These are phyloP conservation scores for Solidago caesia DNA, from an alignment of 129 eudicot species.

Conservation along the genomic window DNA sequence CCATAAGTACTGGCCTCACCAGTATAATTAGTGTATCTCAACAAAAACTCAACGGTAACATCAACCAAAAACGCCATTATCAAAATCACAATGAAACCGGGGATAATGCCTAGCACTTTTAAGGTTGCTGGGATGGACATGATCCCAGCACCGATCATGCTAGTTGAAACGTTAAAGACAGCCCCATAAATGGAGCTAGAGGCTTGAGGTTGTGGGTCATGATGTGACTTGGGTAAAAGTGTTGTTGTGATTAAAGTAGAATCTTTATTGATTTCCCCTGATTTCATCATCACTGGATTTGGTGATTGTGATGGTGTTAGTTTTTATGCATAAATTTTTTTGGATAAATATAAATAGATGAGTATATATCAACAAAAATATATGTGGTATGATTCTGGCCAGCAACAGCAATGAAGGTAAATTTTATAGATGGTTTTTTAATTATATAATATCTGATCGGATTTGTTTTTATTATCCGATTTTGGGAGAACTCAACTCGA, in stretches of 20 bases:
- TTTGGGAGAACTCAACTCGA: conserved; percentile 31
- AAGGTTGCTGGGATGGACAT: conserved; percentile 97
- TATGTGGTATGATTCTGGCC: background rate
- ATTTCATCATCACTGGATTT: conserved; percentile 42
- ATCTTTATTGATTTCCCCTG: conserved; percentile 26
- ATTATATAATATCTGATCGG: background rate
- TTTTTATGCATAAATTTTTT: background rate
- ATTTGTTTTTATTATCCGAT: conserved; percentile 22
- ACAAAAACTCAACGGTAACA: conserved; percentile 75
- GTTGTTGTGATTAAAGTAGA: conserved; percentile 26
- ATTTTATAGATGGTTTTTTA: background rate
- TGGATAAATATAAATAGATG: conserved; percentile 14
- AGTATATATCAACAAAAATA: background rate
- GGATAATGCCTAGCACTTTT: conserved; percentile 82
- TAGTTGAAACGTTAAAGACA: conserved; percentile 78
- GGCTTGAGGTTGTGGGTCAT: conserved; percentile 20
- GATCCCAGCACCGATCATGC: conserved; percentile 95
- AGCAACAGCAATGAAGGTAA: background rate
- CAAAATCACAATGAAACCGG: conserved; percentile 58
- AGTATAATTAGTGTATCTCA: conserved; percentile 63
- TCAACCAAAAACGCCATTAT: conserved; percentile 67
- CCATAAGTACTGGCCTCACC: conserved; percentile 72
- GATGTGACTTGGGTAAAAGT: conserved; percentile 41
- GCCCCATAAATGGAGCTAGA: conserved; percentile 63
- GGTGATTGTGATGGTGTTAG: conserved; percentile 18